Evolutionary conservation across 352 stramenopile genomes (phyloP), one percentile per base, ranked within the genome.

Genomic region (Elongisporangium anandrum): DNA sequence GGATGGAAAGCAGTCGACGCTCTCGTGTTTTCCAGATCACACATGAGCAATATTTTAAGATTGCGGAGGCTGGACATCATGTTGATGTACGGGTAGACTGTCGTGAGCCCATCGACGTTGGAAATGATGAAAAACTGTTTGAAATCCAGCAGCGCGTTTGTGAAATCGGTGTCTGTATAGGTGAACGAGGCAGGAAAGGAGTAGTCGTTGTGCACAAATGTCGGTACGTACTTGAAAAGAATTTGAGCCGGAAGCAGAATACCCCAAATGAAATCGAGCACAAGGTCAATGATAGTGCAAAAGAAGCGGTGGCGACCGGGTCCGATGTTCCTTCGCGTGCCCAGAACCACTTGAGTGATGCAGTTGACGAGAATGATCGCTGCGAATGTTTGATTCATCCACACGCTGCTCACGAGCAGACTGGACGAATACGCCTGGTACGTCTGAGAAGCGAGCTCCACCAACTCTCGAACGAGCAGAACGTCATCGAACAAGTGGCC

Each of bases 71-170:
- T 55, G 4, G 59, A 70, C 2, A 75, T 39, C 64, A 72, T 75
- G 52, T 72, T 72, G 13, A 72, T 34, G 34, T 75, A 75, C 16
- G 68, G 61, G 13, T 70, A 34, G 13, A 55, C 68, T 13, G 68
- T 72, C 5, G 68, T 75, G 21, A 72, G 21, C 1, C 60, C 54
- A 54, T 75, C 64, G 2, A 67, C 41, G 60, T 57, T 72, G 2
- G 57, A 66, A 15, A 59, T 62, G 61, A 72, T 70, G 52, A 75
- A 75, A 51, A 75, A 75, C 54, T 75, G 68, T 56, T 69, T 66
- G 58, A 61, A 70, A 45, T 75, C 64, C 9, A 75, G 51, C 29
- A 72, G 65, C 2, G 57, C 68, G 23, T 66, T 68, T 17, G 64
- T 75, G 21, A 64, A 58, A 1, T 56, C 49, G 2, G 68, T 72